Base-by-base conservation (phyloP, 192 early-diverging fungal genomes). In the Coemansia umbellata region DNA sequence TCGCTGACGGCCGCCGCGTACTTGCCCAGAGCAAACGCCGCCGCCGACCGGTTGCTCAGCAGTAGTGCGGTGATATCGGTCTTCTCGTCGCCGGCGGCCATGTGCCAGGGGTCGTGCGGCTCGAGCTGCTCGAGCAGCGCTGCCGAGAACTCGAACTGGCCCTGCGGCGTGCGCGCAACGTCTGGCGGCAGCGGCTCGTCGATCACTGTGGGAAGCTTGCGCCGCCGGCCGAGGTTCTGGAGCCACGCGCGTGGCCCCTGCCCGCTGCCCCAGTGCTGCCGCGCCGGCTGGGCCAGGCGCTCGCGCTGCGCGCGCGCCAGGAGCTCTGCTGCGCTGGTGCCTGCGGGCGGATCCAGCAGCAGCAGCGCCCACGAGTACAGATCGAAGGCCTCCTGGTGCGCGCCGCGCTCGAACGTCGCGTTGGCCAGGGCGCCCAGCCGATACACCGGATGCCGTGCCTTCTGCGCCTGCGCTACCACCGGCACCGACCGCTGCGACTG, bases 391-490 rank as follows among this genome's bases (percentile, higher is more conserved):
- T 76, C 78, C 32, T 55, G 48, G 57, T 83, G 81, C 19, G 57
- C 53, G 27, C 82, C 80, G 15, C 63, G 44, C 40, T 79, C 80
- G 47, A 73, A 86, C 22, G 65, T 70, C 14, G 78, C 74, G 55
- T 84, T 86, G 13, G 83, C 84, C 53, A 66, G 33, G 17, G 71
- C 51, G 2, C 66, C 66, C 21, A 79, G 58, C 6, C 45, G 31
- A 42, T 79, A 79, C 47, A 79, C 67, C 19, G 74, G 74, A 10
- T 77, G 74, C 15, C 74, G 67, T 5, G 74, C 74, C 58, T 47
- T 50, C 18, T 52, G 58, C 11, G 74, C 74, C 41, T 70, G 74
- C 48, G 54, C 66, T 5, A 69, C 66, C 22, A 77, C 67, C 1
- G 74, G 67, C 10, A 77, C 62, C 0, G 65, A 68, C 14, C 40